phyloP scores from a whole-genome alignment of 352 stramenopile genomes.

The Globisporangium paddicum region DNA sequence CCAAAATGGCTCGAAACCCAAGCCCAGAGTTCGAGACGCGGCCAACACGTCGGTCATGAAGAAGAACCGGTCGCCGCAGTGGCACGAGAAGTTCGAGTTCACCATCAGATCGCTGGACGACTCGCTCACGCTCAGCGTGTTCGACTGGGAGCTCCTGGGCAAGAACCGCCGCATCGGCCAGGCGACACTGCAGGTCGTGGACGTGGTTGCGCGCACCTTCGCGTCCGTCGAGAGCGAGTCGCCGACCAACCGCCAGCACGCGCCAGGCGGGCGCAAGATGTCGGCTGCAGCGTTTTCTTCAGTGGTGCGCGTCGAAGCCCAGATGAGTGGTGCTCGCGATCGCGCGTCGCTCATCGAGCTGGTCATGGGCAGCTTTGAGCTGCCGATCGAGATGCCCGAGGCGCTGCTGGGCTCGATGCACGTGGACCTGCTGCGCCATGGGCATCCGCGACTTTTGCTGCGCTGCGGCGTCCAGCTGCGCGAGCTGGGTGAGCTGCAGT shows the following conservation, averaged over 20 bases:
- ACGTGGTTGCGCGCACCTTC: constrained; percentile 40
- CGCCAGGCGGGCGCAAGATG: neutral
- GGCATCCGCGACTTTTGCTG: constrained; percentile 45
- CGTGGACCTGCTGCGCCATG: constrained; percentile 35
- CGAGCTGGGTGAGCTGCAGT: constrained; percentile 36
- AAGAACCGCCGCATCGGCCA: constrained; percentile 48
- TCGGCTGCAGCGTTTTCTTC: neutral
- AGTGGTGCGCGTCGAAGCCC: neutral
- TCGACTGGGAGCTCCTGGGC: constrained; percentile 47
- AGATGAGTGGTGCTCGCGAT: neutral
- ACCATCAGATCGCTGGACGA: constrained; percentile 43
- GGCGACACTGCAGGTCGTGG: constrained; percentile 31
- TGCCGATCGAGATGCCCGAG: constrained; percentile 59
- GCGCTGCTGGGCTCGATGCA: constrained; percentile 35
- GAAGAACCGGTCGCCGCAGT: constrained; percentile 56
- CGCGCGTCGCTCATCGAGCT: constrained; percentile 2
- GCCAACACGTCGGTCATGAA: constrained; percentile 57
- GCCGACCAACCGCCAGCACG: neutral
- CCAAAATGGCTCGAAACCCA: neutral
- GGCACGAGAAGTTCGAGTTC: constrained; percentile 60
- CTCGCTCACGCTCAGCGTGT: constrained; percentile 38
- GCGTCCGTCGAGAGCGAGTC: constrained; percentile 9
- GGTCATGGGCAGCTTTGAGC: constrained; percentile 58
- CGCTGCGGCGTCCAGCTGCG: constrained; percentile 47
- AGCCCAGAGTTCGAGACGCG: constrained; percentile 1